A percentile compares a stretch with the other conserved stretches of the same genome.
Evolutionary conservation across 1,284 basidiomycete species (phyloP).

Genomic region (Spongiforma sp.): DNA sequence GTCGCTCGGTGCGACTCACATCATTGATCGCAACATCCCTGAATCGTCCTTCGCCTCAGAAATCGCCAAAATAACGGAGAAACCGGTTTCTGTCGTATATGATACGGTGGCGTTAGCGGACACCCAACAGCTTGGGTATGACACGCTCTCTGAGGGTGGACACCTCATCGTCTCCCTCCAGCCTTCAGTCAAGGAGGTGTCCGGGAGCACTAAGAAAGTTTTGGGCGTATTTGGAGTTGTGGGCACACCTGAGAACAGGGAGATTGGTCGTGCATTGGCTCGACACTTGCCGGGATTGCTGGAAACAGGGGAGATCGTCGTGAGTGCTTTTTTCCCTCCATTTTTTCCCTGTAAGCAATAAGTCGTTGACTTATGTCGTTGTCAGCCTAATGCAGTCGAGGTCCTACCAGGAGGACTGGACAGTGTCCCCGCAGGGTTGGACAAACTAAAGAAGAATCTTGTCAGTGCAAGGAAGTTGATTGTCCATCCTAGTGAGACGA

Average conservation of each 20-base stretch:
- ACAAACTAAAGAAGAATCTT: constrained; percentile 30
- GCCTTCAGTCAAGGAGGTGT: constrained; percentile 23
- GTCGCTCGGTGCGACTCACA: constrained; percentile 56
- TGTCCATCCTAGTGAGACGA: constrained; percentile 22
- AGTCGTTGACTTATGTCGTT: background rate
- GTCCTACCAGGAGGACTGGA: constrained; percentile 30
- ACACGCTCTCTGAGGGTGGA: constrained; percentile 30
- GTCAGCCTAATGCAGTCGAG: constrained; percentile 29
- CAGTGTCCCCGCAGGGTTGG: constrained; percentile 20
- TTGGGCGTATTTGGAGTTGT: constrained; percentile 14
- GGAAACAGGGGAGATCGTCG: constrained; percentile 27
- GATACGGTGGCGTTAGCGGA: constrained; percentile 43
- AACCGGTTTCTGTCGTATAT: constrained; percentile 43
- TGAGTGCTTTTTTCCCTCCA: constrained; percentile 9
- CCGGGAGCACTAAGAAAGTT: constrained; percentile 23
- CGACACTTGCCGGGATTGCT: constrained; percentile 19
- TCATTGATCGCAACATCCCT: constrained; percentile 50
- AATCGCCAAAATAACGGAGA: constrained; percentile 34
- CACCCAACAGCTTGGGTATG: constrained; percentile 38
- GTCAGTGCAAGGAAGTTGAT: constrained; percentile 29
- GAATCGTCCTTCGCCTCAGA: constrained; percentile 32
- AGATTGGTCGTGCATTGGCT: constrained; percentile 20
- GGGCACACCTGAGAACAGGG: constrained; percentile 14
- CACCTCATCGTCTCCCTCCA: constrained; percentile 31
- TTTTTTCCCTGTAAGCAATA: background rate